Evolutionary conservation across 2,329 filamentous ascomycete genomes (phyloP).

Genomic region (Sphaerostilbella broomeana): DNA sequence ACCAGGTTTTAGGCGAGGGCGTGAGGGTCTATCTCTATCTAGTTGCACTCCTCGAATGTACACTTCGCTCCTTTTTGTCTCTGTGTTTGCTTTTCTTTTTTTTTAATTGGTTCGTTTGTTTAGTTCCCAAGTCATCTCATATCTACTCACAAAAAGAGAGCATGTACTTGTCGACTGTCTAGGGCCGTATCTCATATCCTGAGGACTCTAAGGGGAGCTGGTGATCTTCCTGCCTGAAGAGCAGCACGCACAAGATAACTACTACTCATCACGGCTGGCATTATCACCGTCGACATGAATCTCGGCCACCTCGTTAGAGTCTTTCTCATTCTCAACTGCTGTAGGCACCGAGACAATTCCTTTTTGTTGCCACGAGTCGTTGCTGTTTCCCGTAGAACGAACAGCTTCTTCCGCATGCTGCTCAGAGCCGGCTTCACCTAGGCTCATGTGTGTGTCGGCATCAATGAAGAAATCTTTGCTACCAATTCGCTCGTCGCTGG

Average conservation of each 20-base stretch:
- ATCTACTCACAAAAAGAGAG: constrained; percentile 4
- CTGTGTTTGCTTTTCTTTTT: neutral
- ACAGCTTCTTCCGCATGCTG: constrained; percentile 1
- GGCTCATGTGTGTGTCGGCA: constrained; percentile 27
- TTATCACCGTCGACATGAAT: constrained; percentile 41
- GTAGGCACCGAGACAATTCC: constrained; percentile 35
- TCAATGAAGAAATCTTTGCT: constrained; percentile 21
- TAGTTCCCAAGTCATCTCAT: constrained; percentile 5
- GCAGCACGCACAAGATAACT: too few relatives aligned
- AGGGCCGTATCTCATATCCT: too few relatives aligned
- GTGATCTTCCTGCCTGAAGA: too few relatives aligned
- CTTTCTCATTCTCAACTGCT: constrained; percentile 28
- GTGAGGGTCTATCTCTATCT: constrained; percentile 16
- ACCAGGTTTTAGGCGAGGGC: constrained; percentile 11
- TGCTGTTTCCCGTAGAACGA: constrained; percentile 15
- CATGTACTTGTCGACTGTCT: constrained; percentile 5
- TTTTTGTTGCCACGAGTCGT: constrained; percentile 31
- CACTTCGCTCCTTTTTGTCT: neutral
- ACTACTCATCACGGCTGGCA: neutral
- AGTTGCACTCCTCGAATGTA: constrained; percentile 2
- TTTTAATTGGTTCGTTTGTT: neutral
- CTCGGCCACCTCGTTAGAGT: constrained; percentile 42
- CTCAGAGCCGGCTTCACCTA: constrained; percentile 12
- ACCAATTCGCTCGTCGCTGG: constrained; percentile 28
- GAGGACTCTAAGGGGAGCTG: too few relatives aligned